Base-by-base conservation (phyloP, 257 asterid species). In the Mentha longifolia region DNA sequence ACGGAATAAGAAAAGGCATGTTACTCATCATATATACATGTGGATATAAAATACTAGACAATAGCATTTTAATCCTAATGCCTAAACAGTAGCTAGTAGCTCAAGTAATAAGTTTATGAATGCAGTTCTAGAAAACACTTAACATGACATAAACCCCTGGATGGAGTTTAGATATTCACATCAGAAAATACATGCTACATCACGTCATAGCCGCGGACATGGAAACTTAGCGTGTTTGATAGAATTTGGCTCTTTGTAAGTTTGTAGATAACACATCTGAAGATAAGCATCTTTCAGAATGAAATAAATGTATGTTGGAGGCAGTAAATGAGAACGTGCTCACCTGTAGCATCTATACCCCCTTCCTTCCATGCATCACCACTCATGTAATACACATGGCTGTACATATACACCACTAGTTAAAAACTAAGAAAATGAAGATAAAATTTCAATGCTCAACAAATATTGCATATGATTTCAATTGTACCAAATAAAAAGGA, bases 311-410 rank as follows among this genome's bases (percentile, higher is more conserved):
- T 46, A 72, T 56, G 55, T 13, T 37, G 19, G 28, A 19, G 22
- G 13, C 37, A 45, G 19, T 11, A 35, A 42, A 70, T 17, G 72
- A 75, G 82, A 80, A 55, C 64, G 78, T 69, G 80, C 90, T 82
- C 37, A 92, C 99, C 99, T 56, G 99, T 95, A 67, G 97, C 98
- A 86, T 95, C 99, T 74, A 95, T 95, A 42, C 99, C 99, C 78
- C 99, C 99, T 84, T 92, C 98, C 84, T 95, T 92, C 99, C 99
- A 95, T 55, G 98, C 98, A 85, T 95, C 99, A 67, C 99, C 99
- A 77, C 99, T 95, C 99, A 95, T 95, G 88, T 95, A 95, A 85
- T 88, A 92, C 35, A 95, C 96, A 81, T 95, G 99, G 84, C 99
- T 95, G 79, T 85, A 86, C 70, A 68, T 71, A 78, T 49, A 78